phyloP scores from a whole-genome alignment of 2,329 filamentous ascomycete genomes.

The Botrytis fabae region DNA sequence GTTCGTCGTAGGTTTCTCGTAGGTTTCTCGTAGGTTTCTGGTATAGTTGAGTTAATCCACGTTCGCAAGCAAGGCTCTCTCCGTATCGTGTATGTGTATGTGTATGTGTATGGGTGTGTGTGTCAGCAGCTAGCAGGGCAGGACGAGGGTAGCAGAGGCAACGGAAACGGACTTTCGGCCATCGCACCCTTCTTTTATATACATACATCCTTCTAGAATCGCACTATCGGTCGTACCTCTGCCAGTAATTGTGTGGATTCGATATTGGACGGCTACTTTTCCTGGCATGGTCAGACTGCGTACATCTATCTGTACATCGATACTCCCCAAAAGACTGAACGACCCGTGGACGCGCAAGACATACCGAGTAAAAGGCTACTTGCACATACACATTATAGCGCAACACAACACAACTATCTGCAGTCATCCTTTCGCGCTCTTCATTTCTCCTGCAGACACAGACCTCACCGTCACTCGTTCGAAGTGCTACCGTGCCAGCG shows the following conservation, averaged over 20 bases:
- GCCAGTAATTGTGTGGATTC: constrained; percentile 2
- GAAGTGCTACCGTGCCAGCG: not conserved
- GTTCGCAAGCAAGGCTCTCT: not conserved
- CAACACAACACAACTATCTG: constrained; percentile 3
- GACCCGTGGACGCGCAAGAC: not conserved
- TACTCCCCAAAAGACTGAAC: not conserved
- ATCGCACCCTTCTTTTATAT: not conserved
- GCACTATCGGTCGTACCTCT: not conserved
- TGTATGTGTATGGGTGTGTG: constrained; percentile 1
- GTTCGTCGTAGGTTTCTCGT: not conserved
- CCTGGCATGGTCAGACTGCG: constrained; percentile 4
- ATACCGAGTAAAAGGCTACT: constrained; percentile 5
- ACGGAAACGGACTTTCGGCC: not conserved
- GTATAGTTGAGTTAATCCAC: not conserved
- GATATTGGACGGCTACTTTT: not conserved
- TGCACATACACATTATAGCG: not conserved
- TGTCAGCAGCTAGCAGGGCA: not conserved
- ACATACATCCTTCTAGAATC: not conserved
- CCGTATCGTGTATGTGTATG: not conserved
- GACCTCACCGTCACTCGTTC: constrained; percentile 12
- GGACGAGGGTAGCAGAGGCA: not conserved
- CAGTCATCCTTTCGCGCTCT: constrained; percentile 1
- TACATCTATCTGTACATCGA: not conserved
- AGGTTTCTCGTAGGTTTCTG: constrained; percentile 3
- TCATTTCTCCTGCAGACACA: constrained; percentile 5